Evolutionary conservation across 768 basidiomycete genomes (phyloP).

Genomic region (Psilocybe cyanescens): DNA sequence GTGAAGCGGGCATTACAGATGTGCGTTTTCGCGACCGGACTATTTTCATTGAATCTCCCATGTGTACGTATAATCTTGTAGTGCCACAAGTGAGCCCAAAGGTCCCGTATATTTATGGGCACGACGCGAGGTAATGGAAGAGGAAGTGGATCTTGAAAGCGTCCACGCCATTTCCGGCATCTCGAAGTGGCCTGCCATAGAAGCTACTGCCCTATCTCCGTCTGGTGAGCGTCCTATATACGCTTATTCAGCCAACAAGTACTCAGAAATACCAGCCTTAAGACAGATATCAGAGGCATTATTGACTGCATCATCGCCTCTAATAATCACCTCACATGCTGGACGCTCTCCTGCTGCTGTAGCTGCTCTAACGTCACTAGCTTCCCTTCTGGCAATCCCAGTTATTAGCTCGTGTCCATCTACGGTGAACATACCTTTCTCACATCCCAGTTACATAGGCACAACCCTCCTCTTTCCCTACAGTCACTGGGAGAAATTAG

Average conservation of each 20-base stretch:
- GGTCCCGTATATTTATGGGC: slow-evolving; percentile 80
- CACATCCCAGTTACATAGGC: slow-evolving; percentile 58
- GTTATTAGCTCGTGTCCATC: slow-evolving; percentile 55
- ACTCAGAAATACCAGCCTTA: slow-evolving; percentile 28
- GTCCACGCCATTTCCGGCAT: slow-evolving; percentile 32
- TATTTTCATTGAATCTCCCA: background rate
- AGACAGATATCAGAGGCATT: slow-evolving; percentile 52
- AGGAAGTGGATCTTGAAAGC: slow-evolving; percentile 49
- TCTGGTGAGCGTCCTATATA: slow-evolving; percentile 26
- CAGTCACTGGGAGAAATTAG: slow-evolving; percentile 50
- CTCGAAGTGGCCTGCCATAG: slow-evolving; percentile 56
- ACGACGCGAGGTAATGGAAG: slow-evolving; percentile 71
- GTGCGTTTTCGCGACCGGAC: slow-evolving; percentile 34
- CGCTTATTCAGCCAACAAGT: background rate
- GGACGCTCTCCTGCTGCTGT: slow-evolving; percentile 59
- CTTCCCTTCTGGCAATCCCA: slow-evolving; percentile 56
- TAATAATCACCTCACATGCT: slow-evolving; percentile 67
- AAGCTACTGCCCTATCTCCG: slow-evolving; percentile 50
- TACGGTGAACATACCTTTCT: slow-evolving; percentile 55
- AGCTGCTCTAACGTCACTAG: slow-evolving; percentile 47
- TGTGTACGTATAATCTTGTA: slow-evolving; percentile 22
- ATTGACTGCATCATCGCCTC: slow-evolving; percentile 50
- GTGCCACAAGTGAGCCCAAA: slow-evolving; percentile 70
- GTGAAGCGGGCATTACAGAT: slow-evolving; percentile 67
- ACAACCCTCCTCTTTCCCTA: slow-evolving; percentile 50